Base-by-base conservation (phyloP, 164 flowering plant genomes). In the Stephania japonica region DNA sequence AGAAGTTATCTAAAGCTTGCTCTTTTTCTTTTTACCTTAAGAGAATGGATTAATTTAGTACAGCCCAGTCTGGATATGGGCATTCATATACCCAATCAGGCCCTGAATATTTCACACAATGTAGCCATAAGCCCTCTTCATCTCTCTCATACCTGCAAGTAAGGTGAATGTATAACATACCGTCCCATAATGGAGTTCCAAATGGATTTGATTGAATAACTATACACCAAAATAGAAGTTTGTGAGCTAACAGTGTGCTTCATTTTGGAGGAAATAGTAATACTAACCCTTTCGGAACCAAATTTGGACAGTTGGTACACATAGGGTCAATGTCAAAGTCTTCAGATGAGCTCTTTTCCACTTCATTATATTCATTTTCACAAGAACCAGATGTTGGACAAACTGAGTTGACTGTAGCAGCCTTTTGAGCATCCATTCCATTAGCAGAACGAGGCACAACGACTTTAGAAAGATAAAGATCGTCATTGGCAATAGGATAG, bases 291-390 rank as follows among this genome's bases (percentile, higher is more conserved):
- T 86, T 87, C 42, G 98, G 99, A 77, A 81, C 90, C 83, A 95
- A 82, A 85, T 89, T 79, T 69, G 99, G 99, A 75, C 99, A 95
- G 69, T 95, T 87, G 16, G 97, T 88, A 80, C 99, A 95, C 97
- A 93, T 85, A 9, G 97, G 93, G 81, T 91, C 99, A 70, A 84
- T 82, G 79, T 78, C 78, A 75, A 91, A 91, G 75, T 86, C 90
- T 70, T 82, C 84, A 32, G n/a, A 10, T 9, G 61, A 69, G 42
- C 75, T 73, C 76, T 79, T 85, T 71, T 76, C 72, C 62, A n/a
- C 38, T 24, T 72, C 82, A 68, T 79, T 64, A 18, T 27, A 49
- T 68, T 69, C 72, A 47, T 75, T 75, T 21, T 50, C 50, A 59
- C 47, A 27, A 68, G 67, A 67, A 77, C 12, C 26, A 16, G 80